phyloP scores from a whole-genome alignment of 1,139 yeast genomes.

The Geotrichum bryndzae region DNA sequence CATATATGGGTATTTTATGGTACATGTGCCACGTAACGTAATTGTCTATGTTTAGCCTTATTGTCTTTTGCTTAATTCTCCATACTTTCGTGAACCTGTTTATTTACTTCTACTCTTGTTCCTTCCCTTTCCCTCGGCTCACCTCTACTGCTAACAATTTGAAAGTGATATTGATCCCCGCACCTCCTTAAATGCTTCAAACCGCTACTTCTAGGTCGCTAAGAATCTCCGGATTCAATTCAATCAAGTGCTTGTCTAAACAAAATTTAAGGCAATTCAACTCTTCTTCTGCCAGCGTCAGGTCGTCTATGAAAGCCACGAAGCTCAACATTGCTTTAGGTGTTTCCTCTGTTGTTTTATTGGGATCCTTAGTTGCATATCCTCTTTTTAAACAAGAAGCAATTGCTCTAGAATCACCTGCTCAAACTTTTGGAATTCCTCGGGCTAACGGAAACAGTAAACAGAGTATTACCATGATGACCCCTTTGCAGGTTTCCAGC shows the following conservation, averaged over 20 bases:
- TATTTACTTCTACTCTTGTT: not conserved
- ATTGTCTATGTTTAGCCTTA: not conserved
- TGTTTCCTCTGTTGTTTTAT: conserved; percentile 13
- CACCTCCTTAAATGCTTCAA: not conserved
- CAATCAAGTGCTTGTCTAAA: not conserved
- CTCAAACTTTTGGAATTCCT: conserved; percentile 17
- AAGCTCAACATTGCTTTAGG: conserved; percentile 10
- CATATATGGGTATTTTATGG: not conserved
- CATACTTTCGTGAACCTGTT: not conserved
- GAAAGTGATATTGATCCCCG: not conserved
- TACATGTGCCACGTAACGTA: not conserved
- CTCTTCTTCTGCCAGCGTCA: not conserved
- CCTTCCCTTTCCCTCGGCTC: not conserved
- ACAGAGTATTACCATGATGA: conserved; percentile 37
- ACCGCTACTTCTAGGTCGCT: not conserved
- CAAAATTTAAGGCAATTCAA: not conserved
- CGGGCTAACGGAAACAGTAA: conserved; percentile 11
- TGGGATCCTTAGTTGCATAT: conserved; percentile 17
- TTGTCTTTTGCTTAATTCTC: not conserved
- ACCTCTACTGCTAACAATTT: not conserved
- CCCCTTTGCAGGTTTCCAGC: conserved; percentile 68
- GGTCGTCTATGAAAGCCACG: not conserved
- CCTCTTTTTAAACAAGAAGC: not conserved
- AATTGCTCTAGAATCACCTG: conserved; percentile 14
- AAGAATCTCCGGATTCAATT: not conserved